Percentiles rank a stretch among this genome's conserved stretches.
Conservation (phyloP, 2,329 filamentous ascomycete genomes). For the Penicillium expansum region DNA sequence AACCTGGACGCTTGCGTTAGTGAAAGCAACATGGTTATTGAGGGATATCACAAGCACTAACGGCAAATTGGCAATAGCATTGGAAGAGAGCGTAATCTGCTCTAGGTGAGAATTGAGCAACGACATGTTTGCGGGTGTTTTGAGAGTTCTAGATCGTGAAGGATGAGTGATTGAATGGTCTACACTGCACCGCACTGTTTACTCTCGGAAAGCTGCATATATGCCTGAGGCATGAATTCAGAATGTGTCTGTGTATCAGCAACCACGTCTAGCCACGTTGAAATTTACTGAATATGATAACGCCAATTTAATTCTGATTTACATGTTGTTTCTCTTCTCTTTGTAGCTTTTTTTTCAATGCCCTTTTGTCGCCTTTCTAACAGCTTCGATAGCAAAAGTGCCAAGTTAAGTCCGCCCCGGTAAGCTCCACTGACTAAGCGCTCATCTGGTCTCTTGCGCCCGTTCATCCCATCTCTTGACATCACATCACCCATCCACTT, state of each 20-base stretch:
- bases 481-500: conserved; percentile 39
- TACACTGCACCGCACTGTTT: conserved; percentile 5
- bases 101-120: conserved; percentile 69
- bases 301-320: neutral
- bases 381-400: conserved; percentile 4
- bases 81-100: conserved; percentile 73
- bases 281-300: neutral
- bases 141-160: neutral
- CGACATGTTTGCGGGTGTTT: conserved; percentile 54
- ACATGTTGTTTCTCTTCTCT: neutral
- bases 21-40: neutral
- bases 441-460: conserved; percentile 30
- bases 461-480: conserved; percentile 38
- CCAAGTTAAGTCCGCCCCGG: conserved; percentile 12
- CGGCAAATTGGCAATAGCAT: conserved; percentile 73
- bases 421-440: conserved; percentile 39
- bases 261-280: neutral
- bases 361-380: neutral
- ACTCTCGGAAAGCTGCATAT: conserved; percentile 6
- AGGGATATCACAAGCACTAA: conserved; percentile 41
- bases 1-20: conserved; percentile 58
- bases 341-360: neutral
- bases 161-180: neutral
- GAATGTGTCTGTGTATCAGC: neutral
- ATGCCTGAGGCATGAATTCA: conserved; percentile 8